Evolutionary conservation across 768 basidiomycete species (phyloP), one percentile per base, ranked within the genome.

Genomic region (Tulasnella sp.): DNA sequence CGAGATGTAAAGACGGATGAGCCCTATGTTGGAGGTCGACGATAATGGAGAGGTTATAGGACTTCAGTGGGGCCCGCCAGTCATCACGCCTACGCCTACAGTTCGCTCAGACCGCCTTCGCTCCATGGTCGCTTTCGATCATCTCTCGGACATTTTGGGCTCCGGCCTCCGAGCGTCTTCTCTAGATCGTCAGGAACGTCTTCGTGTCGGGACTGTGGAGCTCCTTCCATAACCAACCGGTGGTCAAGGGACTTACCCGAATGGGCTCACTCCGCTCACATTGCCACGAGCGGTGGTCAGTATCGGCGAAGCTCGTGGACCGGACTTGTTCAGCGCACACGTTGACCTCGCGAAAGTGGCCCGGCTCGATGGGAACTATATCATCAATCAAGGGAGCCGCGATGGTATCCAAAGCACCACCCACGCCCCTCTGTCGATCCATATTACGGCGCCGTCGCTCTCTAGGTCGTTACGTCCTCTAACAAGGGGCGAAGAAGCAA

Each of bases 281-380:
- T 85, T 90, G 3, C 89, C 90, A 2, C 86, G 86, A 31, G 89
- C 89, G 1, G 86, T 86, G 0, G 89, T 88, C 82, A 83, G 83
- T 24, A 86, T 87, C 9, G 42, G 22, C 42, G 7, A n/a, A 37
- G 83, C 84, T 18, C 84, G 86, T 54, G 85, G 88, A 79, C 86
- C 86, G 1, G 76, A 82, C 64, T 83, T 84, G 72, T 34, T 81
- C 54, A 81, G 72, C 80, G 18, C 64, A 78, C 28, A 81, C n/a
- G 64, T 81, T 2, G 94, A 97, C 85, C 87, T 96, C 64, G 92
- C 94, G 1, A 89, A 89, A 16, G 92, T n/a, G 95, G 96, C 4
- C 87, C 94, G 18, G 96, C 95, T 9, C 93, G 94, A 97, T 98
- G 95, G 93, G 93, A 22, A 95, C 91, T 76, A 91, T 97, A 50